These are phyloP conservation scores for Ophiostoma tasmaniense DNA, from an alignment of 2,329 filamentous ascomycete genomes.

Conservation along the genomic window DNA sequence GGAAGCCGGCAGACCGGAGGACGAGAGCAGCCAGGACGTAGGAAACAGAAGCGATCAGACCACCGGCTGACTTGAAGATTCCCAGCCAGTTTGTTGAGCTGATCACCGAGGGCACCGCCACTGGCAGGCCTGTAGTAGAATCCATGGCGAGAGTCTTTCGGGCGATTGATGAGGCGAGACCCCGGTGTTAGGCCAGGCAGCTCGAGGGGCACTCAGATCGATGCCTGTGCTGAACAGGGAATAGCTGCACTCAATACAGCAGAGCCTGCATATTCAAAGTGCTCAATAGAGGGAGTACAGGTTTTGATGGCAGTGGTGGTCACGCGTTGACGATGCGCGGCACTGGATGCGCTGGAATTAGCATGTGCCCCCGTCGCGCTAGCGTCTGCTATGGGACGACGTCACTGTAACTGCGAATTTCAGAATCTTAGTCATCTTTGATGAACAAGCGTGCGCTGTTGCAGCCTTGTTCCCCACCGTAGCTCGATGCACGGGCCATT, in stretches of 20 bases:
- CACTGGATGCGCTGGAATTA: neutral
- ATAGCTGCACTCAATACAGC: neutral
- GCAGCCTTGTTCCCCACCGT: neutral
- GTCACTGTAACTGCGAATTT: neutral
- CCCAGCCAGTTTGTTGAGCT: constrained; percentile 3
- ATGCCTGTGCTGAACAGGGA: neutral
- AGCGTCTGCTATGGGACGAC: neutral
- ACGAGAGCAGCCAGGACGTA: neutral
- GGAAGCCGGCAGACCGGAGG: neutral
- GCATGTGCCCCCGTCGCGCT: neutral
- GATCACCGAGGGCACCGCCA: neutral
- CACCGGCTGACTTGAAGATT: constrained; percentile 12
- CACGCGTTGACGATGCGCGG: neutral
- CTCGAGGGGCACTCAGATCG: neutral
- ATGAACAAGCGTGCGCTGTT: neutral
- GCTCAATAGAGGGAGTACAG: neutral
- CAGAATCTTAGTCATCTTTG: neutral
- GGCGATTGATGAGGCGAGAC: neutral
- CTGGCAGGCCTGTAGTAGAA: neutral
- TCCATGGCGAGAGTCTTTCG: neutral
- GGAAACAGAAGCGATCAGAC: neutral
- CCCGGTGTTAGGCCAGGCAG: neutral
- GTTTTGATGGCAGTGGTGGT: neutral
- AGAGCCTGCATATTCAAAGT: neutral
- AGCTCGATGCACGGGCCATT: neutral